Conservation (phyloP, 2,329 filamentous ascomycete genomes). For the Ceratocystis huliohia region DNA sequence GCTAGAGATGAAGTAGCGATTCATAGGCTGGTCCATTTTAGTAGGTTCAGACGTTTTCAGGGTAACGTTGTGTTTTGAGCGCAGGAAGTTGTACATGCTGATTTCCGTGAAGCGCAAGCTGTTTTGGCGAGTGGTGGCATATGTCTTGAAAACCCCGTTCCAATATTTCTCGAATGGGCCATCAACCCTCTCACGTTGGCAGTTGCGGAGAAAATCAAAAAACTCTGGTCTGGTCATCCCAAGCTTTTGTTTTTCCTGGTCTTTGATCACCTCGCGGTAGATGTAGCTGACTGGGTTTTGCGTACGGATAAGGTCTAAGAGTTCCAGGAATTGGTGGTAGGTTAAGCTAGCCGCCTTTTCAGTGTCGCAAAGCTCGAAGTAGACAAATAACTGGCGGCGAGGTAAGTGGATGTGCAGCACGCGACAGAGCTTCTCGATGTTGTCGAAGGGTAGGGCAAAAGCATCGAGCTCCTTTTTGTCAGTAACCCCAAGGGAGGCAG, state of each 20-base stretch:
- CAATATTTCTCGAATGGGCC: slow-evolving; percentile 45
- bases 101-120: slow-evolving; percentile 55
- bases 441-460: slow-evolving; percentile 57
- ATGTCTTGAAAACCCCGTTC: slow-evolving; percentile 59
- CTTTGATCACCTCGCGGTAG: slow-evolving; percentile 46
- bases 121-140: slow-evolving; percentile 30
- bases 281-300: slow-evolving; percentile 8
- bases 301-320: slow-evolving; percentile 55
- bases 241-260: slow-evolving; percentile 40
- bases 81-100: slow-evolving; percentile 64
- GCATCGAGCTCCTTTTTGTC: slow-evolving; percentile 34
- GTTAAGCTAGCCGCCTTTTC: slow-evolving; percentile 54
- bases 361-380: slow-evolving; percentile 63
- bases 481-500: slow-evolving; percentile 53
- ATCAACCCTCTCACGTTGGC: slow-evolving; percentile 65
- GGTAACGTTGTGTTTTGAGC: slow-evolving; percentile 61
- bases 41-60: slow-evolving; percentile 49
- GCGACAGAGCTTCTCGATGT: slow-evolving; percentile 72
- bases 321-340: slow-evolving; percentile 70
- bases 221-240: slow-evolving; percentile 62
- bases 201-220: slow-evolving; percentile 56
- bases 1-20: slow-evolving; percentile 96
- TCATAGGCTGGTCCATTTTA: slow-evolving; percentile 67
- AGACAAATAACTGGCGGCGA: slow-evolving; percentile 55
- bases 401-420: slow-evolving; percentile 87